phyloP scores from a whole-genome alignment of 768 basidiomycete genomes.

The Lactarius sp. region DNA sequence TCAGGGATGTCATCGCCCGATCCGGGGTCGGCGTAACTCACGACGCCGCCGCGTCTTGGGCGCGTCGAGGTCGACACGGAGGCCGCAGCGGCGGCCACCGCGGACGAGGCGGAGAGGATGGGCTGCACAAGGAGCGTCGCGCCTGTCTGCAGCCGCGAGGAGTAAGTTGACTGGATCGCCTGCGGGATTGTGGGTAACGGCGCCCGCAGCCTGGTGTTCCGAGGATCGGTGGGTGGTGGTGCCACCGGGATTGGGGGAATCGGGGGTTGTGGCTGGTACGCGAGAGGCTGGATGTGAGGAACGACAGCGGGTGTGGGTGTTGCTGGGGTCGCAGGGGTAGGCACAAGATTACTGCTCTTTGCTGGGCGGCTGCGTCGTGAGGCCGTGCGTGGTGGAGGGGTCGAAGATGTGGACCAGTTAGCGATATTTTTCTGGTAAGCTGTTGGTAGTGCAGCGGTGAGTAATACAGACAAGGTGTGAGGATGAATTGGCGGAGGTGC shows the following conservation, averaged over 20 bases:
- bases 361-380: constrained; percentile 37
- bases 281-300: constrained; percentile 34
- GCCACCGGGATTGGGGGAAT: constrained; percentile 30
- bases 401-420: constrained; percentile 59
- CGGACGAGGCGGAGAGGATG: constrained; percentile 41
- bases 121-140: constrained; percentile 90
- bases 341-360: constrained; percentile 42
- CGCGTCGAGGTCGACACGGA: constrained; percentile 35
- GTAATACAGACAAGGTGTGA: not conserved
- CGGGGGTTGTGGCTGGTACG: constrained; percentile 30
- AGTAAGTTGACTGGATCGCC: constrained; percentile 75
- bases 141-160: constrained; percentile 88
- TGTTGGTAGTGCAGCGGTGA: constrained; percentile 26
- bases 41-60: constrained; percentile 55
- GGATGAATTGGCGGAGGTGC: not conserved
- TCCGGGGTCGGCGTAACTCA: constrained; percentile 86
- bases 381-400: constrained; percentile 49
- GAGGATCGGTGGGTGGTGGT: constrained; percentile 42
- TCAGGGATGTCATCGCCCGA: constrained; percentile 80
- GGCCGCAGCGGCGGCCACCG: constrained; percentile 36
- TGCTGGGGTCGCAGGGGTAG: constrained; percentile 25
- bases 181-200: constrained; percentile 57
- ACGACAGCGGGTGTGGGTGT: constrained; percentile 34
- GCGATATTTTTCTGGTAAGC: constrained; percentile 67
- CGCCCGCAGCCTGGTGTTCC: constrained; percentile 9